These are phyloP conservation scores for Smallanthus sonchifolius DNA, from an alignment of 129 eudicot genomes.

Conservation along the genomic window DNA sequence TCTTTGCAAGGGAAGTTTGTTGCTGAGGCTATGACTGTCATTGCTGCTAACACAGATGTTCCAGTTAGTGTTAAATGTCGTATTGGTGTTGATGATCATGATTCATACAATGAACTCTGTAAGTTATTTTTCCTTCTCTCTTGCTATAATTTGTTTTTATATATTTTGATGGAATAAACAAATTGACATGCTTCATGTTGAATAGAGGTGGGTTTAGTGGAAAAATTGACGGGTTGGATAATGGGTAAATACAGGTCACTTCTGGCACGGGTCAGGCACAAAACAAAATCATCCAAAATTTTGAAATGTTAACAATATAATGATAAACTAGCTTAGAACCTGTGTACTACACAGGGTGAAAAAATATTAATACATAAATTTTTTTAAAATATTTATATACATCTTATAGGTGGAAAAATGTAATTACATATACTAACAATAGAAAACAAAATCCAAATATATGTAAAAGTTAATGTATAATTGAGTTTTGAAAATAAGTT, in stretches of 20 bases:
- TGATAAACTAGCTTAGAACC: too few species aligned
- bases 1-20: conserved; percentile 78
- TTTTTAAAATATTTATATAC: too few species aligned
- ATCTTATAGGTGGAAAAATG: too few species aligned
- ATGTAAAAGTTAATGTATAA: too few species aligned
- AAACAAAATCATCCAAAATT: background rate
- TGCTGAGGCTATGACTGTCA: conserved; percentile 90
- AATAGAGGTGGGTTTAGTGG: background rate
- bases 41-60: conserved; percentile 87
- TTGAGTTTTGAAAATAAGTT: too few species aligned
- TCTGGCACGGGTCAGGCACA: background rate
- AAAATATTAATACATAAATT: too few species aligned
- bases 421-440: too few species aligned
- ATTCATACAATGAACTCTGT: conserved; percentile 88
- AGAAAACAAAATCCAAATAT: too few species aligned
- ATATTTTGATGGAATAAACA: background rate
- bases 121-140: conserved; percentile 30
- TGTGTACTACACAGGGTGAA: too few species aligned
- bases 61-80: conserved; percentile 98
- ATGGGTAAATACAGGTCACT: background rate
- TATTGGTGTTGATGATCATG: conserved; percentile 90
- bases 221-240: background rate
- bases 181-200: conserved; percentile 9
- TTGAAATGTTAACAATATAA: background rate
- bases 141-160: background rate